Percentiles rank a stretch among this genome's conserved stretches.
These are phyloP conservation scores for Sicyos edulis DNA, from an alignment of 306 rosid species.

Conservation along the genomic window DNA sequence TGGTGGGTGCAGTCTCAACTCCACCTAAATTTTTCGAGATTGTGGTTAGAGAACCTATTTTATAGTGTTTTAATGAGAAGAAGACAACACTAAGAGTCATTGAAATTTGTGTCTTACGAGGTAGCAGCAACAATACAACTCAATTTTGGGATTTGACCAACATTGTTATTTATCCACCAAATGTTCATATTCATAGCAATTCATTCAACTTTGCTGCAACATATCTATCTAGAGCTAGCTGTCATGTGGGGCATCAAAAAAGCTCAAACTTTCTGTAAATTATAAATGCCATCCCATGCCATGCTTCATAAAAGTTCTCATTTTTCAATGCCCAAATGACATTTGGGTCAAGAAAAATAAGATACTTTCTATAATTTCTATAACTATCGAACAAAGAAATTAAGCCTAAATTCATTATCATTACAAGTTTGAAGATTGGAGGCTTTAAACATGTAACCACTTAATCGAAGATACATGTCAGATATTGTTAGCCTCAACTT, in stretches of 20 bases:
- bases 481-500: too few relatives aligned
- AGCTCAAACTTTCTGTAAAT: slow-evolving; percentile 1
- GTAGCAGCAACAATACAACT: slow-evolving; percentile 1
- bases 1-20: too few relatives aligned
- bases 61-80: too few relatives aligned
- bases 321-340: background rate
- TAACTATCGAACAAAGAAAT: background rate
- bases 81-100: background rate
- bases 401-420: background rate
- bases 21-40: too few relatives aligned
- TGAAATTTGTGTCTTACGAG: slow-evolving; percentile 19
- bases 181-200: background rate
- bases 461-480: too few relatives aligned
- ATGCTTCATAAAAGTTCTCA: slow-evolving; percentile 6
- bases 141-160: slow-evolving; percentile 7
- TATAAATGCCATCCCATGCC: background rate
- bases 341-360: background rate
- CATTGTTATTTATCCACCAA: background rate
- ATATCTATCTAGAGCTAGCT: background rate
- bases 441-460: too few relatives aligned
- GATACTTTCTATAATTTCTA: background rate
- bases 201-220: slow-evolving; percentile 4
- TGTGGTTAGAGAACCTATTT: too few relatives aligned
- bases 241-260: slow-evolving; percentile 1
- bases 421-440: background rate